Evolutionary conservation across 805 yeast genomes (phyloP).

Genomic region (Saturnispora halmiae): DNA sequence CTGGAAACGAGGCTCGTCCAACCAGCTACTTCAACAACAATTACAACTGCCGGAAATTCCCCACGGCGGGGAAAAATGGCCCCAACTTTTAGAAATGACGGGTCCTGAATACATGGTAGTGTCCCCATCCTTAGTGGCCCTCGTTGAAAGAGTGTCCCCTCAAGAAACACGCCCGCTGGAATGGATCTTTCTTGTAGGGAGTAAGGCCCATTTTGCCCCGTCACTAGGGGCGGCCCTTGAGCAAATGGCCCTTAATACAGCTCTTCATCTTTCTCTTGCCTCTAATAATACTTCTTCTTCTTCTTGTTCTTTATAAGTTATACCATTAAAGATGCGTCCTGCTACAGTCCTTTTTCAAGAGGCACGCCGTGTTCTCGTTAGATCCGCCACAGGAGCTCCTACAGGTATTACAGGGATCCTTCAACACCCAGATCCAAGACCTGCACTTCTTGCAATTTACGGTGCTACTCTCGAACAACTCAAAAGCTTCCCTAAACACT

Average conservation of each 20-base stretch:
- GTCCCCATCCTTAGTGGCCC: not conserved
- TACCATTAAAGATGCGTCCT: too few relatives aligned
- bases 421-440: slow-evolving; percentile 79
- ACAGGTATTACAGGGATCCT: slow-evolving; percentile 74
- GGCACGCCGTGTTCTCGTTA: slow-evolving; percentile 40
- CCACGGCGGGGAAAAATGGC: slow-evolving; percentile 25
- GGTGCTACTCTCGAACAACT: slow-evolving; percentile 56
- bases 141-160: not conserved
- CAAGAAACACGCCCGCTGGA: not conserved
- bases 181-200: not conserved
- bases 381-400: slow-evolving; percentile 55
- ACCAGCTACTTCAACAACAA: slow-evolving; percentile 94
- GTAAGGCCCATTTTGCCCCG: not conserved
- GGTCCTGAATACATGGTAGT: slow-evolving; percentile 76
- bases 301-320: slow-evolving; percentile 27
- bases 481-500: slow-evolving; percentile 55
- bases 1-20: slow-evolving; percentile 87
- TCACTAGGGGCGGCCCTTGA: not conserved
- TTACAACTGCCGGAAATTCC: slow-evolving; percentile 44
- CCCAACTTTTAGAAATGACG: slow-evolving; percentile 45
- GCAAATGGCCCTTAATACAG: not conserved
- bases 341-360: slow-evolving; percentile 33
- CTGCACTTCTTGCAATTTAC: slow-evolving; percentile 63
- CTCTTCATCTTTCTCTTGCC: not conserved
- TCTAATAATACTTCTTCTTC: not conserved